phyloP scores from a whole-genome alignment of 345 rosid species.

The Atalantia buxifolia region DNA sequence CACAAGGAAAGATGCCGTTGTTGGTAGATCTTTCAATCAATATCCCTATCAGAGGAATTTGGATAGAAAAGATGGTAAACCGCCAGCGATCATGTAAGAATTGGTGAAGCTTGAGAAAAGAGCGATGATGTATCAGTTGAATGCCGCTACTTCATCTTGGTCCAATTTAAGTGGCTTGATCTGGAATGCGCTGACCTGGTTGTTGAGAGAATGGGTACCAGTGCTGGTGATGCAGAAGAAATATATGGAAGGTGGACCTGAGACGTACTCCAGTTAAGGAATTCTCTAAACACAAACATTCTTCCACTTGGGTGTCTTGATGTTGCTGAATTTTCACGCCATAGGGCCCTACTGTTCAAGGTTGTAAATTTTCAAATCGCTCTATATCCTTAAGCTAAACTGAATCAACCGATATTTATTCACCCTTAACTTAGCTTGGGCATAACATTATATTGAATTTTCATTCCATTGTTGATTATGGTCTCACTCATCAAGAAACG shows the following conservation, averaged over 20 bases:
- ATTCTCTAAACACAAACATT: constrained; percentile 53
- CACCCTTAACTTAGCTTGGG: neutral
- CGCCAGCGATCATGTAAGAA: too few species aligned
- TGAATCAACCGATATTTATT: neutral
- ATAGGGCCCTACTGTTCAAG: constrained; percentile 96
- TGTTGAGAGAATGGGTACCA: constrained; percentile 82
- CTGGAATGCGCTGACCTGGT: constrained; percentile 88
- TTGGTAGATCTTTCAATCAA: constrained; percentile 78
- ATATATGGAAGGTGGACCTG: constrained; percentile 67
- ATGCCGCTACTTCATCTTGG: constrained; percentile 37
- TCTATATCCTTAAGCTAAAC: constrained; percentile 8
- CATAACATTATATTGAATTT: neutral
- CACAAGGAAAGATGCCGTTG: constrained; percentile 77
- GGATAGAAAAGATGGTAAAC: constrained; percentile 71
- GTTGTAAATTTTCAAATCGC: constrained; percentile 30
- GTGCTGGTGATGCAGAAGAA: constrained; percentile 84
- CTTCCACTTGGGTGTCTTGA: constrained; percentile 86
- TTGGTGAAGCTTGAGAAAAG: constrained; percentile 73
- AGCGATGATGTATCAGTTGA: constrained; percentile 46
- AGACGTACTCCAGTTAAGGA: constrained; percentile 61
- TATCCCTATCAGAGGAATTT: constrained; percentile 56
- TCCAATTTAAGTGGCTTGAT: constrained; percentile 51
- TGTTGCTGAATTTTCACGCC: constrained; percentile 93
- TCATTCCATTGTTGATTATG: constrained; percentile 1
- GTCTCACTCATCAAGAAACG: too few species aligned